Evolutionary conservation across 768 basidiomycete genomes (phyloP).

Genomic region (Hypsizygus marmoreus): DNA sequence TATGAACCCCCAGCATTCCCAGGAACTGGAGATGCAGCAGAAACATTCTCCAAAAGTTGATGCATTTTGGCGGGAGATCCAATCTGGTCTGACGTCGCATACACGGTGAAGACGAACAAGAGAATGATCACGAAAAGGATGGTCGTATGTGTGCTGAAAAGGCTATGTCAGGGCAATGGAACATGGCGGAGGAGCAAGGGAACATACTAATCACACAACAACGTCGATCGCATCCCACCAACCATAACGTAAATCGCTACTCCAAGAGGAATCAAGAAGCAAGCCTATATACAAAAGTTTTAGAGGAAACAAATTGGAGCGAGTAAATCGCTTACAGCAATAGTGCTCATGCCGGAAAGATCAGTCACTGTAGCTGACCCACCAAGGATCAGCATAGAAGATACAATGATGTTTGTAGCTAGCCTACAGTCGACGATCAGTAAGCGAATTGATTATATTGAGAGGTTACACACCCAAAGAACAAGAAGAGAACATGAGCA

Average conservation of each 20-base stretch:
- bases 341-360: slow-evolving; percentile 87
- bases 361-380: slow-evolving; percentile 87
- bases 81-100: slow-evolving; percentile 76
- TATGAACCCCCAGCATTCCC: slow-evolving; percentile 90
- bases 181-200: background rate
- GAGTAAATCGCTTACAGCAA: slow-evolving; percentile 52
- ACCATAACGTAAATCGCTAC: slow-evolving; percentile 89
- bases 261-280: slow-evolving; percentile 87
- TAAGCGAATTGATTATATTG: background rate
- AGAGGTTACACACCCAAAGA: slow-evolving; percentile 63
- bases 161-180: background rate
- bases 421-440: slow-evolving; percentile 41
- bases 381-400: slow-evolving; percentile 78
- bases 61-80: slow-evolving; percentile 82
- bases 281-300: slow-evolving; percentile 49
- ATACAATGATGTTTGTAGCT: slow-evolving; percentile 91
- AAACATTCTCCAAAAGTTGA: slow-evolving; percentile 65
- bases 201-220: slow-evolving; percentile 83
- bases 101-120: slow-evolving; percentile 73
- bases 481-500: slow-evolving; percentile 85
- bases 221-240: slow-evolving; percentile 84
- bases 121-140: slow-evolving; percentile 89
- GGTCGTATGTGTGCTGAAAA: slow-evolving; percentile 75
- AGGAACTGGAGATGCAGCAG: slow-evolving; percentile 56
- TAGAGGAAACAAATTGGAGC: background rate